These are phyloP conservation scores for Pseudocercospora vitis DNA, from an alignment of 2,329 filamentous ascomycete genomes.

Conservation along the genomic window DNA sequence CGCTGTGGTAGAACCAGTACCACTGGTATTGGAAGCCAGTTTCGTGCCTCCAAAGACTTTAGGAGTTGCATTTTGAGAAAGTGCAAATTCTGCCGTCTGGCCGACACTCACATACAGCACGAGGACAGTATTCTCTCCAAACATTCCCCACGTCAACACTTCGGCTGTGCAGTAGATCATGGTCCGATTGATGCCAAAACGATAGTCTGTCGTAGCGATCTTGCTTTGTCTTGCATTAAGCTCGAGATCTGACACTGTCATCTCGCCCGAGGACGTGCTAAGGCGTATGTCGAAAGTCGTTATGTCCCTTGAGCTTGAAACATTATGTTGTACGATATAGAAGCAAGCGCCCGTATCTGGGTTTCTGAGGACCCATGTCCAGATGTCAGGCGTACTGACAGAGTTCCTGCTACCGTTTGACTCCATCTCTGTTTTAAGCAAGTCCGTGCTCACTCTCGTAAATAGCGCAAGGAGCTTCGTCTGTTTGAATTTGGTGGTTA, in stretches of 20 bases:
- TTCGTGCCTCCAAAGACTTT: conserved; percentile 3
- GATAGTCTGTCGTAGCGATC: conserved; percentile 62
- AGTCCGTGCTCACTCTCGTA: conserved; percentile 57
- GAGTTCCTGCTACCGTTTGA: conserved; percentile 48
- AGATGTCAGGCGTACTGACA: conserved; percentile 54
- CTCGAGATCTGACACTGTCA: conserved; percentile 58
- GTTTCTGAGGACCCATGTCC: conserved; percentile 59
- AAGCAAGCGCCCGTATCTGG: conserved; percentile 59
- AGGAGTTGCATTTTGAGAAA: conserved; percentile 8
- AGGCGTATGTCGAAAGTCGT: conserved; percentile 55
- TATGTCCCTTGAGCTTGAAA: conserved; percentile 53
- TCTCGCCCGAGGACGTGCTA: conserved; percentile 54
- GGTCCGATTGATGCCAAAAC: conserved; percentile 29
- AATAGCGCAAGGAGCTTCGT: conserved; percentile 64
- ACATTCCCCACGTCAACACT: conserved; percentile 49
- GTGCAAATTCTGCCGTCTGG: conserved; percentile 26
- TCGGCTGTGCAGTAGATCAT: conserved; percentile 59
- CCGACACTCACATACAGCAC: conserved; percentile 21
- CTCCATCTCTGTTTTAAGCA: conserved; percentile 56
- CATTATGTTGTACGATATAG: conserved; percentile 58
- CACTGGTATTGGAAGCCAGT: conserved; percentile 12
- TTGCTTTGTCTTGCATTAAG: conserved; percentile 64
- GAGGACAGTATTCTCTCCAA: conserved; percentile 30
- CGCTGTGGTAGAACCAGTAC: conserved; percentile 15
- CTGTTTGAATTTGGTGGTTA: conserved; percentile 63